Base-by-base conservation (phyloP, 371 early-diverging fungal genomes). In the Mortierella sp. region DNA sequence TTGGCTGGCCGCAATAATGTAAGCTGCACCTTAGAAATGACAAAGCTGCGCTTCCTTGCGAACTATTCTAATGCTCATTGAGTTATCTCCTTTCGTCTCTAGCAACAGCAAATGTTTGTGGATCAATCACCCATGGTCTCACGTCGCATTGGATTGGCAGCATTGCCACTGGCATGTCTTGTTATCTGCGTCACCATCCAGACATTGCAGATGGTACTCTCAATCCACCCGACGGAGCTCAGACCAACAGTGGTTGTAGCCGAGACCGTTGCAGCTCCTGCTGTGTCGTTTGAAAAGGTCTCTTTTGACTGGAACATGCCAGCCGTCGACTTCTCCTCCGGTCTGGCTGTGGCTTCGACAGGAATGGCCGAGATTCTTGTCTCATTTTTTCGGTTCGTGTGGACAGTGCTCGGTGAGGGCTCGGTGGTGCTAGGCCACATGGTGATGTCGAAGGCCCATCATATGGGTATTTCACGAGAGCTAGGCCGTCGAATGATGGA, bases 71-170 rank as follows among this genome's bases (percentile, higher is more conserved):
- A 43, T 17, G n/a, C 5, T 64, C 45, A 27, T 66, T 71, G 10
- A 55, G 44, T 60, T 73, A 62, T n/a, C 60, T 71, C 43, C 34
- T 82, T 24, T 67, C 24, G 7, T 37, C 22, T 43, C 7, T 47
- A 67, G 63, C 67, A 73, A 19, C 74, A 67, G 8, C 67, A 67
- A 39, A 76, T 69, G 52, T 84, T 90, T 81, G 87, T 91, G 10
- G 96, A 95, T 79, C 92, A 91, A 64, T 94, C 96, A 5, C 92
- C 94, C 0, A 86, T 90, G 19, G 96, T 96, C 5, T 93, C 96
- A 0, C 88, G 95, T 1, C 85, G 96, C 2, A 92, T 98, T 60
- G 98, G 97, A 19, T 92, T 98, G 57, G 93, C 96, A 16, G 89
- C 92, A 6, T 71, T 97, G 28, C 97, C 98, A 0, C 74, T 98